phyloP scores from a whole-genome alignment of 2,329 filamentous ascomycete species.

The Nigrospora osmanthi region DNA sequence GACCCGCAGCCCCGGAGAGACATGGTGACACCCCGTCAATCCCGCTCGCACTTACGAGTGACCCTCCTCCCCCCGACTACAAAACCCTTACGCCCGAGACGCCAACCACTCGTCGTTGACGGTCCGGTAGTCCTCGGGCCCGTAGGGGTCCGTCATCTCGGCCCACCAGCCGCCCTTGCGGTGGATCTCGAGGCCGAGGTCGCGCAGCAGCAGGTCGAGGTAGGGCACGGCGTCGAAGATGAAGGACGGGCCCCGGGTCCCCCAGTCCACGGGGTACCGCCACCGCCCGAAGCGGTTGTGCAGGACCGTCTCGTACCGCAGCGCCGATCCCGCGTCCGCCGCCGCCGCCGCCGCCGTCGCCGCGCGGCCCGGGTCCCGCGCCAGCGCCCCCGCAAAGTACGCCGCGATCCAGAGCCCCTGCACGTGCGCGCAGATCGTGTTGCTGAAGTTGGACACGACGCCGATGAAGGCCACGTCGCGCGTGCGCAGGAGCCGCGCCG shows the following conservation, averaged over 20 bases:
- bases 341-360: constrained; percentile 3
- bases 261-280: constrained; percentile 61
- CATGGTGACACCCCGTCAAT: no score
- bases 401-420: constrained; percentile 49
- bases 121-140: constrained; percentile 47
- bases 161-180: constrained; percentile 44
- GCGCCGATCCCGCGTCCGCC: constrained; percentile 19
- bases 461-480: constrained; percentile 41
- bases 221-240: constrained; percentile 73
- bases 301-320: constrained; percentile 51
- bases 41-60: no score
- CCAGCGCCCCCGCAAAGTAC: constrained; percentile 42
- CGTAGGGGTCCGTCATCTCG: constrained; percentile 50
- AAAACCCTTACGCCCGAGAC: no score
- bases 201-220: constrained; percentile 57
- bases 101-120: constrained; percentile 43
- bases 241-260: constrained; percentile 56
- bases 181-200: constrained; percentile 52
- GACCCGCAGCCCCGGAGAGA: no score
- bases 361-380: background rate
- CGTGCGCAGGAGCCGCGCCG: constrained; percentile 22
- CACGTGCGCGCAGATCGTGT: constrained; percentile 32
- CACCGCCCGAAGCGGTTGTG: constrained; percentile 62
- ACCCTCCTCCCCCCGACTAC: no score
- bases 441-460: constrained; percentile 35